These are phyloP conservation scores for Leccinum glutinopallens DNA, from an alignment of 1,284 basidiomycete genomes.

Conservation along the genomic window DNA sequence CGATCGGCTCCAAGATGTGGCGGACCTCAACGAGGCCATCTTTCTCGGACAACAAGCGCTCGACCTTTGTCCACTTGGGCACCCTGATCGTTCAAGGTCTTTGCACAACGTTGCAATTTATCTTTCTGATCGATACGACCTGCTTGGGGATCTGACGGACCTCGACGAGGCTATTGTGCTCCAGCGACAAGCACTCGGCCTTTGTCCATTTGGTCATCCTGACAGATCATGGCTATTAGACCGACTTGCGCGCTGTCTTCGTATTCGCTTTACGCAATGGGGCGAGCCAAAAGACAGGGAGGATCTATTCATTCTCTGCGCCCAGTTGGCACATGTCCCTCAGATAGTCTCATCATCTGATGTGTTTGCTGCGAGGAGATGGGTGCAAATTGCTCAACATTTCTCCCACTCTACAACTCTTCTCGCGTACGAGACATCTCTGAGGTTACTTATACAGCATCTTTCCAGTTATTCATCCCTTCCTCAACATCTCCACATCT, in stretches of 20 bases:
- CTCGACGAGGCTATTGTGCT: conserved; percentile 2
- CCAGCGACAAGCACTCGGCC: background rate
- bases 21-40: conserved; percentile 2
- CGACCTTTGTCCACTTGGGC: background rate
- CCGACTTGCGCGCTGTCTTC: background rate
- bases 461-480: background rate
- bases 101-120: background rate
- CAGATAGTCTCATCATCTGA: background rate
- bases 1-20: background rate
- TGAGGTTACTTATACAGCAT: background rate
- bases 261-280: background rate
- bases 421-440: background rate
- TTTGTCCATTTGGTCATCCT: background rate
- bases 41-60: background rate
- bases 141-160: background rate
- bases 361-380: background rate
- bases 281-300: background rate
- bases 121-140: background rate
- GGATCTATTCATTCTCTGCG: background rate
- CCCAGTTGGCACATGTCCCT: background rate
- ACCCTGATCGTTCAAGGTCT: background rate
- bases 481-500: background rate
- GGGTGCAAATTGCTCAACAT: background rate
- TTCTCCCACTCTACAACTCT: background rate
- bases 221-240: background rate